Evolutionary conservation across 441 rosid species (phyloP).

Genomic region (Bruguiera hainesii): DNA sequence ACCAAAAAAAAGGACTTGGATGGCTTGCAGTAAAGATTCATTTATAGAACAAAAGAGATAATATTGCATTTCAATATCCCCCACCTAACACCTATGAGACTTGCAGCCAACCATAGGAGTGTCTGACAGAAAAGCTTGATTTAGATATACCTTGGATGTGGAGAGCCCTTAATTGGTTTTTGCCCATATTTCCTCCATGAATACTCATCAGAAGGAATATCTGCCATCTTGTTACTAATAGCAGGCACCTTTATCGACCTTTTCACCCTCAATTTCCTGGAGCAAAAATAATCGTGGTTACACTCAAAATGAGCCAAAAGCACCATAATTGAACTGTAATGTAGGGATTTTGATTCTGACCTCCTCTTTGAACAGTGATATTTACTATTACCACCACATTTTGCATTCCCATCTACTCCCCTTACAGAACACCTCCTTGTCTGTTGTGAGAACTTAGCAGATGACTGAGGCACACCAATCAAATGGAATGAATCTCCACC

Average conservation of each 20-base stretch:
- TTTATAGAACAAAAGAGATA: too few species aligned
- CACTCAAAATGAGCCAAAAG: slow-evolving; percentile 1
- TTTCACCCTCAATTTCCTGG: slow-evolving; percentile 61
- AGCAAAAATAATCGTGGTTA: background rate
- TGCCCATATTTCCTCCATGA: slow-evolving; percentile 80
- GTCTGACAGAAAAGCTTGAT: background rate
- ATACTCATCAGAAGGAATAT: slow-evolving; percentile 69
- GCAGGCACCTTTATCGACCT: slow-evolving; percentile 70
- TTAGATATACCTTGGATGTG: slow-evolving; percentile 56
- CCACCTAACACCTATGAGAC: background rate
- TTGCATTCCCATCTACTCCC: slow-evolving; percentile 56
- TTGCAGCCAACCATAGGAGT: background rate
- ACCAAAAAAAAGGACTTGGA: background rate
- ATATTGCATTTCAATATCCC: too few species aligned
- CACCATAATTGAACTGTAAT: background rate
- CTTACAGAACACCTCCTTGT: slow-evolving; percentile 47
- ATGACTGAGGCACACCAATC: slow-evolving; percentile 45
- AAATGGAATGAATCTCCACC: slow-evolving; percentile 47
- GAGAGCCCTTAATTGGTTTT: slow-evolving; percentile 76
- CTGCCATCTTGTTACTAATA: slow-evolving; percentile 64
- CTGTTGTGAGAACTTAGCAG: slow-evolving; percentile 49
- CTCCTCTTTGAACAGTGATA: slow-evolving; percentile 75
- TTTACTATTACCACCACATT: slow-evolving; percentile 45
- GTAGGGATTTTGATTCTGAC: slow-evolving; percentile 20
- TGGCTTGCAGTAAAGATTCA: too few species aligned